Evolutionary conservation across 768 basidiomycete species (phyloP), one percentile per base, ranked within the genome.

Genomic region (Sistotremastrum niveocremeum): DNA sequence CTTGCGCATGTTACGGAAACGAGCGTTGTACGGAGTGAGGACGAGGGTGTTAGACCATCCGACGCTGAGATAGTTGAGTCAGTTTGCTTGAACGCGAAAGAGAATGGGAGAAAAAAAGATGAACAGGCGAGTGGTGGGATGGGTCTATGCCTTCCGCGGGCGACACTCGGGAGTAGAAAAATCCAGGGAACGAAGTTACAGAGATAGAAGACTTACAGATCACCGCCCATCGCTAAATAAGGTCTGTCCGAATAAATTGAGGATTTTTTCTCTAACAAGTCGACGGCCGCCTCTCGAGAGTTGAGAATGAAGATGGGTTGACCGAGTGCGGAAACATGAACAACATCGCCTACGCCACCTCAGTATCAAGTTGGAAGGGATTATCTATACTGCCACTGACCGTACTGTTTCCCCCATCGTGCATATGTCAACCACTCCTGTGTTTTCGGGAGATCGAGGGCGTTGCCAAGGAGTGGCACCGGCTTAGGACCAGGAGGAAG

Each of bases 401-500:
- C 59, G 45, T 63, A 59, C 52, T 63, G 56, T 9, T 64, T 58
- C 39, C 63, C 61, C 70, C 67, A 71, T 37, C 56, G 51, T 5
- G 64, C 59, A 53, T 77, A 79, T 0, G 64, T 62, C 33, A 53
- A 54, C 54, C 67, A 65, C 41, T 65, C 65, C 34, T 62, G 53
- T 10, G 56, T 56, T 55, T 49, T 58, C 5, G 70, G 66, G 38
- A 76, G 57, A 51, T 76, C 68, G 40, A 65, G 59, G 34, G 79
- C 52, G 56, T 77, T 75, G 9, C 76, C 77, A 34, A 77, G 56
- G 32, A 78, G 47, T 30, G 74, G 75, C n/a, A 67, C 59, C 6
- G 68, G 67, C 39, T 56, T 66, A 2, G 77, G 77, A 10, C 77
- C 77, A 32, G 77, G 77, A 7, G 77, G 77, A 8, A 66, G 63